phyloP scores from a whole-genome alignment of 2,329 filamentous ascomycete species.

The Dactylella cylindrospora region DNA sequence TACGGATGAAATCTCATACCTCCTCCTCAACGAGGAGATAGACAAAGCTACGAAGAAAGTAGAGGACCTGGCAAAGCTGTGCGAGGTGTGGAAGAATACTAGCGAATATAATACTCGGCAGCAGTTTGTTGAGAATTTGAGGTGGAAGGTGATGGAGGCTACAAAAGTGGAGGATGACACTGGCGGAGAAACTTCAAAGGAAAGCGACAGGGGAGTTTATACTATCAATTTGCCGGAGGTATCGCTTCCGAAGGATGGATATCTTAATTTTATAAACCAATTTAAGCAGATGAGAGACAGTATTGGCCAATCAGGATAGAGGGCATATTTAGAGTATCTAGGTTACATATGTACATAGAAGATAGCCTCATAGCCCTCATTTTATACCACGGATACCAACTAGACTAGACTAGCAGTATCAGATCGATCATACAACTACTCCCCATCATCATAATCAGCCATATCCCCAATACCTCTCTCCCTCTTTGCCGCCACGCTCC shows the following conservation, averaged over 20 bases:
- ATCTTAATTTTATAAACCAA: slow-evolving; percentile 64
- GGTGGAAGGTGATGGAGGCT: slow-evolving; percentile 76
- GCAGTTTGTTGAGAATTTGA: slow-evolving; percentile 78
- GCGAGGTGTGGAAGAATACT: slow-evolving; percentile 89
- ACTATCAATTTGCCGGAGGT: slow-evolving; percentile 51
- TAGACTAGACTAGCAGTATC: background rate
- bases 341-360: too few relatives aligned
- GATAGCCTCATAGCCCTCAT: too few relatives aligned
- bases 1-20: slow-evolving; percentile 48
- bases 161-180: slow-evolving; percentile 58
- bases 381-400: background rate
- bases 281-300: slow-evolving; percentile 61
- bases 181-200: slow-evolving; percentile 51
- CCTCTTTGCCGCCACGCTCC: slow-evolving; percentile 44
- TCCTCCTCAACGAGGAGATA: slow-evolving; percentile 61
- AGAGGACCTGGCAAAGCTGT: slow-evolving; percentile 73
- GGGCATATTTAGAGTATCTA: too few relatives aligned
- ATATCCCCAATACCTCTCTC: slow-evolving; percentile 33
- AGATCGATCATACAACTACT: background rate
- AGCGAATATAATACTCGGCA: slow-evolving; percentile 83
- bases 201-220: slow-evolving; percentile 50
- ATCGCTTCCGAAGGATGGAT: slow-evolving; percentile 49
- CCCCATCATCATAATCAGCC: slow-evolving; percentile 36
- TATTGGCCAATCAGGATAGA: slow-evolving; percentile 37
- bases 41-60: slow-evolving; percentile 73